phyloP scores from a whole-genome alignment of 2,329 filamentous ascomycete species.

The Colletotrichum sp. region DNA sequence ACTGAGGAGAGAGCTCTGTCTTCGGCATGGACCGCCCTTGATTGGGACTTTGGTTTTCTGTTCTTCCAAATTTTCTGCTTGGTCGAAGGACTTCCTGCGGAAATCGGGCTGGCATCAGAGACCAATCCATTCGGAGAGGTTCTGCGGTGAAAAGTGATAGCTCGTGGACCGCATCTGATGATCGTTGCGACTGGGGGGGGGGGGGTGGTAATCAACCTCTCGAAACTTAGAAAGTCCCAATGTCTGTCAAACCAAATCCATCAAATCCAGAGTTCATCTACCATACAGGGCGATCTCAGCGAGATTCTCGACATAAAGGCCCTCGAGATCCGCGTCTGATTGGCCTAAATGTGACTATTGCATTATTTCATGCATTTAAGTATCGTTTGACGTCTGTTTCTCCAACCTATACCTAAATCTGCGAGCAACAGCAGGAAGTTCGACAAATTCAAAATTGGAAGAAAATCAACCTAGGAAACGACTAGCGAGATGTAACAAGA shows the following conservation, averaged over 20 bases:
- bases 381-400: neutral
- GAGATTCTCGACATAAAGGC: fast-evolving
- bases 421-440: neutral
- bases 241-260: too few species aligned
- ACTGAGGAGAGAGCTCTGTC: neutral
- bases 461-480: neutral
- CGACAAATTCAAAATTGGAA: neutral
- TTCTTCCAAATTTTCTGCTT: neutral
- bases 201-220: neutral
- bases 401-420: neutral
- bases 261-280: too few species aligned
- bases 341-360: neutral
- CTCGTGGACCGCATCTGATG: neutral
- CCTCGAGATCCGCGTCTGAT: neutral
- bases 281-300: too few species aligned
- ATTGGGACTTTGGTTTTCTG: fast-evolving
- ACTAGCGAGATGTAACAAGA: neutral
- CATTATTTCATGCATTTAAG: neutral
- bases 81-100: neutral
- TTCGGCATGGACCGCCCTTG: neutral
- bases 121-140: fast-evolving
- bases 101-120: fast-evolving
- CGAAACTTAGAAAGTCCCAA: neutral
- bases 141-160: fast-evolving
- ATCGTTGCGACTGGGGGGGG: neutral